Base-by-base conservation (phyloP, 805 yeast species). In the Cyberlindnera bimundalis region DNA sequence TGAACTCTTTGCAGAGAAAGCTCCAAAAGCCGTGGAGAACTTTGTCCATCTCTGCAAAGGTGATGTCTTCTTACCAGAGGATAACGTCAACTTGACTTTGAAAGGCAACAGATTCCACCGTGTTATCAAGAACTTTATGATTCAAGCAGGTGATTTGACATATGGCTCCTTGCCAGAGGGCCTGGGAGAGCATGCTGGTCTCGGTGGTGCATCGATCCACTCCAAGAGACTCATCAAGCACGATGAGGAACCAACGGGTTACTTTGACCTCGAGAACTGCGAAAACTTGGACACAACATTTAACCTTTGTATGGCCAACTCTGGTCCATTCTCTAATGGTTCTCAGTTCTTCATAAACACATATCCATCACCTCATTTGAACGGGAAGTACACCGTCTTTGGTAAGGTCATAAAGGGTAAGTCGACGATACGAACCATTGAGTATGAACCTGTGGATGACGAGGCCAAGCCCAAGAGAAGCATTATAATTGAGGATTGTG, bases 311-410 rank as follows among this genome's bases (percentile, higher is more conserved):
- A 76, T 82, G 84, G 85, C 87, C 3, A 81, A 79, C 50, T 60
- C 67, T 15, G 83, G 80, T 5, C 52, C 62, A 17, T 52, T 73
- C 41, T 59, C 80, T 11, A 81, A 81, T 48, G 69, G 74, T 16
- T 75, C 86, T 0, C 90, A 82, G 55, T 84, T 84, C 55, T 84
- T 84, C 55, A 80, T 85, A 31, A 76, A 81, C 10, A 80, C 89
- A 1, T 74, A 69, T 39, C 75, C 87, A 2, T 74, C 81, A 8
- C 82, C 87, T 1, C 96, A 88, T 61, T 64, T 89, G 43, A 76
- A 73, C 31, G 86, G 87, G 1, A 83, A 81, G 51, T 90, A 86
- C 55, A 69, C 90, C 0, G 79, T 86, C 2, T 83, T 89, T 62
- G 96, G 96, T 2, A 66, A 65, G 42, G 89, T 88, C 10, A 52